Percentiles rank a stretch among this genome's conserved stretches.
Evolutionary conservation across 2,329 filamentous ascomycete genomes (phyloP).

Genomic region (Orbilia javanica): DNA sequence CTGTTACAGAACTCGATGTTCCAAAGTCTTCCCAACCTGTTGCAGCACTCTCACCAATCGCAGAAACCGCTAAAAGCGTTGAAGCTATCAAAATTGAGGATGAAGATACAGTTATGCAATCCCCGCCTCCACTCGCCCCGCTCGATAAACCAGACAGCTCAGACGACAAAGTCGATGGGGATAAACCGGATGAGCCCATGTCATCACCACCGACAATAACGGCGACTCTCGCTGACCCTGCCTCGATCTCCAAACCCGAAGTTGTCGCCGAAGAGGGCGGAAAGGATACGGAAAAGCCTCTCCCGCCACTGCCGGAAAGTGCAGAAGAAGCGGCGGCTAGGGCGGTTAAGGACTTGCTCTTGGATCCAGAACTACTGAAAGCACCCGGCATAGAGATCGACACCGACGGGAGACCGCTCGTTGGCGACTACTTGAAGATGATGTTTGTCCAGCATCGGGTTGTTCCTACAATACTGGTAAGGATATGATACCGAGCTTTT

Average conservation of each 20-base stretch:
- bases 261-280: slow-evolving; percentile 57
- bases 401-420: slow-evolving; percentile 78
- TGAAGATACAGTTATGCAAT: slow-evolving; percentile 57
- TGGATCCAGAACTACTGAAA: slow-evolving; percentile 44
- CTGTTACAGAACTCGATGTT: slow-evolving; percentile 54
- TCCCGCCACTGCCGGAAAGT: slow-evolving; percentile 58
- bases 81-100: slow-evolving; percentile 55
- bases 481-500: slow-evolving; percentile 63
- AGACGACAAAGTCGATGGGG: slow-evolving; percentile 31
- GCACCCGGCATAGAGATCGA: slow-evolving; percentile 70
- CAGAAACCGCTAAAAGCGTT: slow-evolving; percentile 40
- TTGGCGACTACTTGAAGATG: slow-evolving; percentile 94
- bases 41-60: slow-evolving; percentile 43
- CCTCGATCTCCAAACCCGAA: slow-evolving; percentile 56
- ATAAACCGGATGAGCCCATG: slow-evolving; percentile 53
- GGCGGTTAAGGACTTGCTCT: slow-evolving; percentile 55
- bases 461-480: slow-evolving; percentile 92
- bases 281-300: slow-evolving; percentile 60
- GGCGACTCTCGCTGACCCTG: slow-evolving; percentile 36
- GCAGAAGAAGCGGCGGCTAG: slow-evolving; percentile 50
- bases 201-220: slow-evolving; percentile 46
- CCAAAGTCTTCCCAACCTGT: slow-evolving; percentile 44
- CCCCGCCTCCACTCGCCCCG: slow-evolving; percentile 45
- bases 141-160: slow-evolving; percentile 34
- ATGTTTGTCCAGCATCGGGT: slow-evolving; percentile 95